Conservation (phyloP, 2,329 filamentous ascomycete species). For the Orbilia javanica region DNA sequence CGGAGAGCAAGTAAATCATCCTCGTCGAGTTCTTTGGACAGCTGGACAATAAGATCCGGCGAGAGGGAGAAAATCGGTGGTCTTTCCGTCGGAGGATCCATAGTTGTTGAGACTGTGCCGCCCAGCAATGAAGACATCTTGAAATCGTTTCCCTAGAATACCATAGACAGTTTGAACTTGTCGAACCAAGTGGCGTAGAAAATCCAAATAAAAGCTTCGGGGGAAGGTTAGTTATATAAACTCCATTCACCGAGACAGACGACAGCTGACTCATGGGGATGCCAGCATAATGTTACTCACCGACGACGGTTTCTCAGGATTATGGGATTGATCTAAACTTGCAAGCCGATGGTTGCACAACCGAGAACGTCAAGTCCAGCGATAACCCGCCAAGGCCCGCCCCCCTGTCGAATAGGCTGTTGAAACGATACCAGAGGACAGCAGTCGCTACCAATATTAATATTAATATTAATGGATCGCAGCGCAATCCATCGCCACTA, state of each 20-base stretch:
- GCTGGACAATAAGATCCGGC: conserved; percentile 37
- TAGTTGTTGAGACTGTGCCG: neutral
- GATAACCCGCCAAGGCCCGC: conserved; percentile 12
- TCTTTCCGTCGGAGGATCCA: conserved; percentile 7
- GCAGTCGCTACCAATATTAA: neutral
- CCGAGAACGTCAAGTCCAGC: neutral
- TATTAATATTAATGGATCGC: no score
- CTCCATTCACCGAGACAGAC: neutral
- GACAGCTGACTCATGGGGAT: conserved; percentile 8
- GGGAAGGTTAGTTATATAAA: neutral
- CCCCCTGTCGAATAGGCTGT: neutral
- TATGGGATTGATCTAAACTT: neutral
- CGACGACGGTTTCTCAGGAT: neutral
- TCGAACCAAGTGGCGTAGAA: neutral
- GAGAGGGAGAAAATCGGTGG: conserved; percentile 43
- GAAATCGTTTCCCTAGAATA: neutral
- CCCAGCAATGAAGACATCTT: neutral
- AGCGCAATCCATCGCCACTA: conserved; percentile 1
- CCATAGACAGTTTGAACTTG: neutral
- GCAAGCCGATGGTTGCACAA: conserved; percentile 23
- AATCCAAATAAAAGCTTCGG: neutral
- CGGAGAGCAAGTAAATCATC: conserved; percentile 43
- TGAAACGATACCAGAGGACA: neutral
- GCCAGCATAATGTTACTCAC: neutral
- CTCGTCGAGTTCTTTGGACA: conserved; percentile 42